Evolutionary conservation across 345 rosid genomes (phyloP).

Genomic region (Punica granatum): DNA sequence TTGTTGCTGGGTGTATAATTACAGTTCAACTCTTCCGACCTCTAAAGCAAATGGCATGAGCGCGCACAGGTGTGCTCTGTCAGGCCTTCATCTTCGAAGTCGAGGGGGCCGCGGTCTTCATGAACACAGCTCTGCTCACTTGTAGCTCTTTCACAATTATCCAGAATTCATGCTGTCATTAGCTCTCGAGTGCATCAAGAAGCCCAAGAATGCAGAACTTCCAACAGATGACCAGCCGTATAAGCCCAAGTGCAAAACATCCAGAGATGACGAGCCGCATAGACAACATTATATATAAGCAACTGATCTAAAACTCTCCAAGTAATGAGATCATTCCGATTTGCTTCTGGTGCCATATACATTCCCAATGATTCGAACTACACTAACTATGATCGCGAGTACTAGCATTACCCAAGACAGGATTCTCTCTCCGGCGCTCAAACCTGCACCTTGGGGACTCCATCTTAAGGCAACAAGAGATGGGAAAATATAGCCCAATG

Average conservation of each 20-base stretch:
- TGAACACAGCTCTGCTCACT: not conserved
- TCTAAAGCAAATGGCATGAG: not conserved
- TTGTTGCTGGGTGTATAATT: not conserved
- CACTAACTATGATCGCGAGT: constrained; percentile 59
- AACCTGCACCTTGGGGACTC: constrained; percentile 37
- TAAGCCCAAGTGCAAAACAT: too few species aligned
- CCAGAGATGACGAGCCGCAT: not conserved
- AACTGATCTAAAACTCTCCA: not conserved
- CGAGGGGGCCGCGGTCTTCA: not conserved
- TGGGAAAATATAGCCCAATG: constrained; percentile 89
- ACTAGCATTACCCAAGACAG: constrained; percentile 70
- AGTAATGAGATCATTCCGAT: constrained; percentile 6
- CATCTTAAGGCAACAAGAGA: constrained; percentile 66
- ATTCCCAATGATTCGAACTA: constrained; percentile 69
- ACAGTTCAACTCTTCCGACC: not conserved
- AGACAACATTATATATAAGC: not conserved
- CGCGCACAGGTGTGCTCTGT: not conserved
- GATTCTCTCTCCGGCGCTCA: constrained; percentile 37
- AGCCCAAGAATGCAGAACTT: not conserved
- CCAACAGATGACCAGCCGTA: too few species aligned
- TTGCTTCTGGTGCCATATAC: constrained; percentile 46
- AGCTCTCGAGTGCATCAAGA: not conserved
- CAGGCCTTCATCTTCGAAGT: not conserved
- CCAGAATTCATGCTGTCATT: not conserved
- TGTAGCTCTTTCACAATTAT: not conserved